Conservation (phyloP, 1,139 yeast genomes). For the Hemisphaericaspora subhashii region DNA sequence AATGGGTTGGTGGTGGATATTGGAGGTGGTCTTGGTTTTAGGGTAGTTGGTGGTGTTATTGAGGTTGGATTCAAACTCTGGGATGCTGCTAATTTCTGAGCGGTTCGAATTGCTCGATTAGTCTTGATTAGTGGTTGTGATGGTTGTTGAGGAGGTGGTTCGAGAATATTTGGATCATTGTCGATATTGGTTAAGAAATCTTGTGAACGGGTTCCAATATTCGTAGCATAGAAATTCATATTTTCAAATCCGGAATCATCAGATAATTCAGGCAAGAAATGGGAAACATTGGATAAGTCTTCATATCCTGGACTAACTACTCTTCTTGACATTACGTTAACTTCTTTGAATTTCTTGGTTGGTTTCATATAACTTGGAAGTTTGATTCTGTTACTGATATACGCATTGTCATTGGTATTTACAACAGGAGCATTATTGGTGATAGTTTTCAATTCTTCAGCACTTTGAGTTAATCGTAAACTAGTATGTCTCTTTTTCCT, state of each 20-base stretch:
- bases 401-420: neutral
- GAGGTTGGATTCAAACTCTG: neutral
- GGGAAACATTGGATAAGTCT: conserved; percentile 35
- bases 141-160: conserved; percentile 22
- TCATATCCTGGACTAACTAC: conserved; percentile 41
- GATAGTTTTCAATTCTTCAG: conserved; percentile 2
- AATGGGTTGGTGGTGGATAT: neutral
- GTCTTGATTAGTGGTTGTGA: conserved; percentile 3
- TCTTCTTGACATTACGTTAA: conserved; percentile 44
- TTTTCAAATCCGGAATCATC: conserved; percentile 49
- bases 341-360: conserved; percentile 37
- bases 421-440: neutral
- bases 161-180: conserved; percentile 18
- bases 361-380: conserved; percentile 28
- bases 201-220: conserved; percentile 23
- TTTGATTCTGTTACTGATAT: conserved; percentile 8
- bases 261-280: conserved; percentile 46
- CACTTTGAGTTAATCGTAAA: conserved; percentile 11
- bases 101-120: conserved; percentile 8
- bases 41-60: neutral
- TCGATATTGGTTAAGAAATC: conserved; percentile 30
- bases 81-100: conserved; percentile 8
- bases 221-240: conserved; percentile 28
- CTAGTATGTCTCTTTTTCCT: conserved; percentile 17
- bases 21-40: conserved; percentile 4